Evolutionary conservation across 345 rosid species (phyloP).

Genomic region (Anacardium occidentale): DNA sequence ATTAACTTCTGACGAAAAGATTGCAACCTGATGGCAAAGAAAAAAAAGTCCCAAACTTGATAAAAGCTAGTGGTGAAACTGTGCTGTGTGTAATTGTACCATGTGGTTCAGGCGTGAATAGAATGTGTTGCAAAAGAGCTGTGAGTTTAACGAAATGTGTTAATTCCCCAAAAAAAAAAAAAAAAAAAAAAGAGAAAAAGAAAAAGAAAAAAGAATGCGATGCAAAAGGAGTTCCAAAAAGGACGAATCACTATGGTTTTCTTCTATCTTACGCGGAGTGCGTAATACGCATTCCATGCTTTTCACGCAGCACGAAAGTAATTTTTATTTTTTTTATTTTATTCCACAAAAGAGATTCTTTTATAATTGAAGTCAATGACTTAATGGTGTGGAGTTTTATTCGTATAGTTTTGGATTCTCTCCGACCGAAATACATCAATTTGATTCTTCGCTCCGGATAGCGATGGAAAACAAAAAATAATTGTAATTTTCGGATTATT

Average conservation of each 20-base stretch:
- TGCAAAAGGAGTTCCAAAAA: background rate
- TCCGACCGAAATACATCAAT: no score
- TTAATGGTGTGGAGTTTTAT: background rate
- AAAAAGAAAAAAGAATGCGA: no score
- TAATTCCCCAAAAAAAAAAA: no score
- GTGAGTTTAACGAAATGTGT: no score
- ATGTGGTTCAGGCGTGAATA: background rate
- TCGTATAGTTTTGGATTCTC: background rate
- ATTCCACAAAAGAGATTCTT: constrained; percentile 7
- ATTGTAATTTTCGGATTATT: no score
- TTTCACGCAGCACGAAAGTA: constrained; percentile 20
- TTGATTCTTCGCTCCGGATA: background rate
- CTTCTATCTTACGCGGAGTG: constrained; percentile 49
- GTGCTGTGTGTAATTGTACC: constrained; percentile 17
- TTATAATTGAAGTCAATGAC: background rate
- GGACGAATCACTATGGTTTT: constrained; percentile 10
- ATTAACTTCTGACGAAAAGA: no score
- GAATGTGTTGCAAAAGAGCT: background rate
- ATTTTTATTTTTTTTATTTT: background rate
- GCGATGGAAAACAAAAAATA: no score
- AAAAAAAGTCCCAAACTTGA: no score
- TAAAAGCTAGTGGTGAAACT: no score
- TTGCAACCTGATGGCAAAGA: no score
- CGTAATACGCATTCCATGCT: constrained; percentile 47
- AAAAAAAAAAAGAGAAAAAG: no score